Conservation (phyloP, 192 early-diverging fungal genomes). For the Umbelopsis isabellina region DNA sequence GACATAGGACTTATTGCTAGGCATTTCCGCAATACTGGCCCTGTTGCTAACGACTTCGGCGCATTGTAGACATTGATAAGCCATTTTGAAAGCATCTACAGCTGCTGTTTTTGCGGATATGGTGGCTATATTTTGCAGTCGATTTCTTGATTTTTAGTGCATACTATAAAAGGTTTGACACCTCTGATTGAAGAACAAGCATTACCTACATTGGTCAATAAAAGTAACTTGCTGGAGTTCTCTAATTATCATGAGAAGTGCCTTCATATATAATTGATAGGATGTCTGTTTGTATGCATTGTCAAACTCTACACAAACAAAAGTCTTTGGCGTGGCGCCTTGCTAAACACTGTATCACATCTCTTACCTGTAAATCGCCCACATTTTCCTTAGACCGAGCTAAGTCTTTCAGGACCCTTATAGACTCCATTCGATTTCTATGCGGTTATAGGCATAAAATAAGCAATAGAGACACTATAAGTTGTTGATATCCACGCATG, state of each 20-base stretch:
- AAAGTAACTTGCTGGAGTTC: conserved; percentile 53
- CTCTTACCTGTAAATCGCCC: too few species aligned
- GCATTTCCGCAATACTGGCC: conserved; percentile 34
- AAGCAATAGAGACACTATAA: too few species aligned
- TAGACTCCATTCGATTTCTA: too few species aligned
- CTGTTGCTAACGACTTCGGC: conserved; percentile 52
- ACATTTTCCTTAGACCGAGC: too few species aligned
- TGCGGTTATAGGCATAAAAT: too few species aligned
- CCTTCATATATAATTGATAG: conserved; percentile 44
- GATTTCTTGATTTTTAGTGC: not conserved
- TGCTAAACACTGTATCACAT: too few species aligned
- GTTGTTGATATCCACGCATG: too few species aligned
- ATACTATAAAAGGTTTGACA: too few species aligned
- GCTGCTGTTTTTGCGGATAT: not conserved
- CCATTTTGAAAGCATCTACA: conserved; percentile 33
- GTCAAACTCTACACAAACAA: too few species aligned
- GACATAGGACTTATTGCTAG: conserved; percentile 32
- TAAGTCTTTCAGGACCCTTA: too few species aligned
- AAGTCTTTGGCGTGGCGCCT: too few species aligned
- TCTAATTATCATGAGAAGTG: conserved; percentile 42
- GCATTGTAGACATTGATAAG: conserved; percentile 46
- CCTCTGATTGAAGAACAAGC: conserved; percentile 6
- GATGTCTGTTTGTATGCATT: conserved; percentile 18
- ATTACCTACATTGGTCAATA: conserved; percentile 50
- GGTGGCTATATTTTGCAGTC: not conserved